A percentile compares a stretch with the other conserved stretches of the same genome.
These are phyloP conservation scores for Septoria petroselini DNA, from an alignment of 2,329 filamentous ascomycete species.

Conservation along the genomic window DNA sequence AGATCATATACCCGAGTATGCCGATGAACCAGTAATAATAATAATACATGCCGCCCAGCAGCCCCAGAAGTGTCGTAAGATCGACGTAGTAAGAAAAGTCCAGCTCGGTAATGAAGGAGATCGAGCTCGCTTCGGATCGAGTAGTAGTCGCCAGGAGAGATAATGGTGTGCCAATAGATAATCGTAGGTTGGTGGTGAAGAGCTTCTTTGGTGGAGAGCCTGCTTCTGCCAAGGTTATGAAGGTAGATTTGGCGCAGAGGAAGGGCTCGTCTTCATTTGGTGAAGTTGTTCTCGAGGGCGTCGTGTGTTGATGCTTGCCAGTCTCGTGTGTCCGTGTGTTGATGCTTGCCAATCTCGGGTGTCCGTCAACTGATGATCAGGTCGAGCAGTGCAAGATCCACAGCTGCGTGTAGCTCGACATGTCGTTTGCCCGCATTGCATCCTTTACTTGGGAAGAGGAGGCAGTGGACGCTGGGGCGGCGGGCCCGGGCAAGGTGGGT, in stretches of 20 bases:
- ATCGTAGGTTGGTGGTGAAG: too few species aligned
- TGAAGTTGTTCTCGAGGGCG: not conserved
- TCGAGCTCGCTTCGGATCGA: too few species aligned
- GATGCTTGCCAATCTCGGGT: too few species aligned
- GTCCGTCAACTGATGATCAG: too few species aligned
- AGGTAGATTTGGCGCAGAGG: too few species aligned
- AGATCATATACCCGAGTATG: constrained; percentile 7
- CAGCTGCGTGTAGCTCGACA: too few species aligned
- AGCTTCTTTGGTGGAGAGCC: not conserved
- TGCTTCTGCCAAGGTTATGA: too few species aligned
- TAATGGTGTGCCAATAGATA: too few species aligned
- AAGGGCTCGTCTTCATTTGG: too few species aligned
- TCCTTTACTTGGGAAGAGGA: constrained; percentile 44
- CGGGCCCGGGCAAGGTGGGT: constrained; percentile 49
- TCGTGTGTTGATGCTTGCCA: not conserved
- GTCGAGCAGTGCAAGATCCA: too few species aligned
- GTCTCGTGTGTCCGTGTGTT: not conserved
- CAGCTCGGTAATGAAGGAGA: too few species aligned
- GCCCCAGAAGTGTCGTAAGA: constrained; percentile 7
- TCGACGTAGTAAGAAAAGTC: constrained; percentile 1
- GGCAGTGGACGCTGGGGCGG: constrained; percentile 49
- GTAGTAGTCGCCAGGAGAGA: too few species aligned
- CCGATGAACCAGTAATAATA: constrained; percentile 14
- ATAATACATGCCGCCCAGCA: constrained; percentile 24
- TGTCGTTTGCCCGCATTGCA: not conserved